phyloP scores from a whole-genome alignment of 1,139 yeast species.

The Saccharomycopsis hybrid region DNA sequence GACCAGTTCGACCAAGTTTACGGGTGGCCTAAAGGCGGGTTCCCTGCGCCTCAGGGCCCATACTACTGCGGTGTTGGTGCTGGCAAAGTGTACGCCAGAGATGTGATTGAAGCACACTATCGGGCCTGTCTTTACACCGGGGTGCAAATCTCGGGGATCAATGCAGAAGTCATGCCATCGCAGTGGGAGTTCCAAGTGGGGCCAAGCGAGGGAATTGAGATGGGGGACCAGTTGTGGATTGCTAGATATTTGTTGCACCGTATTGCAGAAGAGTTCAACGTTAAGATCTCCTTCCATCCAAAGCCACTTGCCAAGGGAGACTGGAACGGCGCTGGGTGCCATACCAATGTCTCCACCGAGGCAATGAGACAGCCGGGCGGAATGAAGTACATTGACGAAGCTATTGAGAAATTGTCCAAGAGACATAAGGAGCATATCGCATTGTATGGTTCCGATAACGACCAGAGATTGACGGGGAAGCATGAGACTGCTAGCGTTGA shows the following conservation, averaged over 20 bases:
- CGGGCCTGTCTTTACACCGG: conserved; percentile 96
- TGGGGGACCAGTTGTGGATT: conserved; percentile 98
- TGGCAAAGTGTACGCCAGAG: conserved; percentile 97
- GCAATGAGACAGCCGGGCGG: conserved; percentile 94
- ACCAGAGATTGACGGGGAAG: conserved; percentile 90
- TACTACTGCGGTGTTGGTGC: conserved; percentile 99
- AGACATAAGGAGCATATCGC: conserved; percentile 96
- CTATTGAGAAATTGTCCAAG: conserved; percentile 87
- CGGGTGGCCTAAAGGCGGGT: conserved; percentile 99
- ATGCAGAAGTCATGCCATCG: conserved; percentile 99
- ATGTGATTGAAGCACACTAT: conserved; percentile 97
- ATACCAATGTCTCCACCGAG: conserved; percentile 94
- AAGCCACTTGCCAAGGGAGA: conserved; percentile 91
- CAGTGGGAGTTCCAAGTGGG: conserved; percentile 99
- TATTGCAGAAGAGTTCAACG: conserved; percentile 98
- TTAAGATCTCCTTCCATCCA: conserved; percentile 98
- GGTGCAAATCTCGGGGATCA: conserved; percentile 85
- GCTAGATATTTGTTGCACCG: conserved; percentile 90
- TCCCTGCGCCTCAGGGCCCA: conserved; percentile 99
- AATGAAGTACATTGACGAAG: conserved; percentile 86
- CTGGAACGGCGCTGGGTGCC: conserved; percentile 99
- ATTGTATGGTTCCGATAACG: conserved; percentile 93
- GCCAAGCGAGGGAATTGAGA: conserved; percentile 88
- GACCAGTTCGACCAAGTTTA: conserved; percentile 86
- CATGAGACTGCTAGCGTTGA: conserved; percentile 97